A percentile compares a stretch with the other conserved stretches of the same genome.
Evolutionary conservation across 768 basidiomycete genomes (phyloP).

Genomic region (Lactifluus subvellereus): DNA sequence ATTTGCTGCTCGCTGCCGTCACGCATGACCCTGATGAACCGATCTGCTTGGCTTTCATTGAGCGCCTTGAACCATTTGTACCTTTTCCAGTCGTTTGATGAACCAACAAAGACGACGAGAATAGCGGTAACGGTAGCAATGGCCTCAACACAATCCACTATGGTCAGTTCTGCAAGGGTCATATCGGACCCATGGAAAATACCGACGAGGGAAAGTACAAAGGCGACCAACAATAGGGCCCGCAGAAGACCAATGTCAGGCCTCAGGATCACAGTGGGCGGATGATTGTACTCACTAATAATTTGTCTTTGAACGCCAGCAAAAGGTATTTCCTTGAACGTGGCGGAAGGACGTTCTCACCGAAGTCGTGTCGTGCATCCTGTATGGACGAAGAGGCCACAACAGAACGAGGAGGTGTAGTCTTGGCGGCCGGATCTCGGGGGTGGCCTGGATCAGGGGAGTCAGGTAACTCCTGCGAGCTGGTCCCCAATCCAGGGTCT

Average conservation of each 20-base stretch:
- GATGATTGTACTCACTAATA: conserved; percentile 40
- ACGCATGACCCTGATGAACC: conserved; percentile 65
- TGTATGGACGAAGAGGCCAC: conserved; percentile 30
- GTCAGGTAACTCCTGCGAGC: not conserved
- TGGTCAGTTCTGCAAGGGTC: conserved; percentile 52
- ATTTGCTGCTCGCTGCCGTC: conserved; percentile 28
- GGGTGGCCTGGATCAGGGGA: not conserved
- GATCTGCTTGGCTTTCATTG: conserved; percentile 94
- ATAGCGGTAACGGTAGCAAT: conserved; percentile 77
- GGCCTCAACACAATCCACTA: conserved; percentile 98
- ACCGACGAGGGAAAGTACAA: conserved; percentile 90
- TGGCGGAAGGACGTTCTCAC: conserved; percentile 46
- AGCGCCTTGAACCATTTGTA: conserved; percentile 92
- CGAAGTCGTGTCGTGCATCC: conserved; percentile 45
- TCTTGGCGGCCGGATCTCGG: no score
- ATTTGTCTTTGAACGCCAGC: conserved; percentile 57
- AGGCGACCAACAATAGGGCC: conserved; percentile 87
- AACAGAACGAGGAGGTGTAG: no score
- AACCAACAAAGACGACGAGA: conserved; percentile 78
- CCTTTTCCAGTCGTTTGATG: conserved; percentile 97
- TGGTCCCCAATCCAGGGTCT: no score
- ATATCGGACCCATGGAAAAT: conserved; percentile 89
- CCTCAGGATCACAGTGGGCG: not conserved
- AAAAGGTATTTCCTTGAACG: conserved; percentile 45
- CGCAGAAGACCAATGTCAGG: conserved; percentile 42